Conservation (phyloP, 2,329 filamentous ascomycete species). For the Penicillium sp. region DNA sequence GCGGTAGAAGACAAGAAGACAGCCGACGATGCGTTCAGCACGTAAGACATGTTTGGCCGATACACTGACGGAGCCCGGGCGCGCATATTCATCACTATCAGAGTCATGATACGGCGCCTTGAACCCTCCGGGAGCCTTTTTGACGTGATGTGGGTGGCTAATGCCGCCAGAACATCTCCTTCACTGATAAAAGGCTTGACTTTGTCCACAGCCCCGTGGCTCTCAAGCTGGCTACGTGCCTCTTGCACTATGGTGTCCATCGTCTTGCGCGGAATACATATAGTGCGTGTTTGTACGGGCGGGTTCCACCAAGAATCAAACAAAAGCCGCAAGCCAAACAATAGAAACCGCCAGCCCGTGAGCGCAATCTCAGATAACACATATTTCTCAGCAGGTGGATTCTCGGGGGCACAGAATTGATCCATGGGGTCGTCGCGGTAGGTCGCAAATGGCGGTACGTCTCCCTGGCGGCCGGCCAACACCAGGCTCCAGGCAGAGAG, state of each 20-base stretch:
- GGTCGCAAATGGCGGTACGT: background rate
- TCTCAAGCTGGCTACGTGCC: background rate
- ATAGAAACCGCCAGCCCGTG: background rate
- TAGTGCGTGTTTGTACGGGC: background rate
- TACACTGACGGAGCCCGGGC: background rate
- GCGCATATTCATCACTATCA: background rate
- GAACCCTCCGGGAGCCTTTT: background rate
- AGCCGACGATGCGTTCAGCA: background rate
- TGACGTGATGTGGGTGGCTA: background rate
- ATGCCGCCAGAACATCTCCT: background rate
- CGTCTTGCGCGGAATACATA: background rate
- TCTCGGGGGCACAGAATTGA: background rate
- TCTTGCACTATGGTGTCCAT: background rate
- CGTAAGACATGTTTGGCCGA: background rate
- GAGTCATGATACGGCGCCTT: background rate
- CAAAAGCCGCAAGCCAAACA: background rate
- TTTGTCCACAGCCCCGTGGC: background rate
- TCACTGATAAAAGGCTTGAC: background rate
- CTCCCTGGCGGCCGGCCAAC: background rate
- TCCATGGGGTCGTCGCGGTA: background rate
- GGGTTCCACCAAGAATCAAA: background rate
- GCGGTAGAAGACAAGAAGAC: background rate
- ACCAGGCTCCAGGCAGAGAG: constrained; percentile 2
- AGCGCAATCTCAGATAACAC: background rate
- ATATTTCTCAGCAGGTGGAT: background rate